Base-by-base conservation (phyloP, 1,284 basidiomycete genomes). In the Erythrobasidium hasegawianum region DNA sequence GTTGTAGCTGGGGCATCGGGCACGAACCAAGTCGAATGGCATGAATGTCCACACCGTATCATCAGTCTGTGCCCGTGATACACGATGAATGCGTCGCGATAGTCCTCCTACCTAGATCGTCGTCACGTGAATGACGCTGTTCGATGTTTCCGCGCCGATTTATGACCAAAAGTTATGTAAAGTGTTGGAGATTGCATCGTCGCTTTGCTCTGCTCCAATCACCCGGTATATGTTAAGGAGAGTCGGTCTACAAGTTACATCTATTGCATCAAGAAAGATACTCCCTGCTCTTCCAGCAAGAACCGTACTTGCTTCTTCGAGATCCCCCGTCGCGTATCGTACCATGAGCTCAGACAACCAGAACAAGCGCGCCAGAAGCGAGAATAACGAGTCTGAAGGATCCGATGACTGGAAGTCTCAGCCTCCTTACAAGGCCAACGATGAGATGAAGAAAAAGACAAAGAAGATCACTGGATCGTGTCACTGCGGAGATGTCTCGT, bases 401-500 rank as follows among this genome's bases (percentile, higher is more conserved):
- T 20, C 45, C 18, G 62, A 65, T 22, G 62, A 65, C 45, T 65
- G 62, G 62, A 65, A 65, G 62, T 41, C 45, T 26, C 62, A 65
- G 62, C 62, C 62, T 0, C 62, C 62, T 5, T 65, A 58, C 26
- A 45, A 45, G 10, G 55, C 29, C 16, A 49, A 65, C 16, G 62
- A 65, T 38, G 29, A 41, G 11, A 58, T 49, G 5, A 38, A 65
- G 56, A 9, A 14, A 8, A 65, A 65, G 56, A 53, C 18, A 47
- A 55, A 38, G 0, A 13, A 18, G 8, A 52, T 65, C 56, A 65
- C 14, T 11, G 62, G 62, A 38, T 26, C 33, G 20, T 65, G 62
- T 49, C 62, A 65, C 38, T 65, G 62, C 56, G 26, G 57, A 8
- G 62, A 65, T 65, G 55, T 65, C 16, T 57, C 54, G 10, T 65